Evolutionary conservation across 2,329 filamentous ascomycete species (phyloP).

Genomic region (Capronia epimyces): DNA sequence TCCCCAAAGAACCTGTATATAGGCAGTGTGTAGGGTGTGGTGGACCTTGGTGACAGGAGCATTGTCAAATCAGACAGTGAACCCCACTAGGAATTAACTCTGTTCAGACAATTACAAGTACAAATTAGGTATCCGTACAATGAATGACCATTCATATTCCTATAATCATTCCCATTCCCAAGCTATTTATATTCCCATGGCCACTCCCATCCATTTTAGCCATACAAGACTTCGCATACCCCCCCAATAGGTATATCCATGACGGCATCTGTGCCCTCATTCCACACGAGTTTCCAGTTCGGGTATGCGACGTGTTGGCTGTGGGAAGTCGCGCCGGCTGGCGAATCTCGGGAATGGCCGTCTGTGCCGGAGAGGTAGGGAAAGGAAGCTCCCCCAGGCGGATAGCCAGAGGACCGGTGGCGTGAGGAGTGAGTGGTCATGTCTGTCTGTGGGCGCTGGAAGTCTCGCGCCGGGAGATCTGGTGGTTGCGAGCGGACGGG

Average conservation of each 20-base stretch:
- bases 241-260: constrained; percentile 95
- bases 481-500: background rate
- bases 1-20: too few relatives aligned
- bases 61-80: too few relatives aligned
- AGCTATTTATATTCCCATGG: too few relatives aligned
- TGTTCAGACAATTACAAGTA: too few relatives aligned
- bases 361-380: constrained; percentile 7
- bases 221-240: constrained; percentile 91
- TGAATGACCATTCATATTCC: too few relatives aligned
- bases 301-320: constrained; percentile 29
- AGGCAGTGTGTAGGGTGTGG: too few relatives aligned
- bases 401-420: background rate
- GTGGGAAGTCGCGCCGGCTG: background rate
- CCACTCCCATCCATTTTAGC: too few relatives aligned
- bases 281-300: constrained; percentile 82
- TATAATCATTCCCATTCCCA: too few relatives aligned
- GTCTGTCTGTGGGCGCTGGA: background rate
- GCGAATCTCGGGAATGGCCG: background rate
- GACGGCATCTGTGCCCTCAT: constrained; percentile 87
- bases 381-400: background rate
- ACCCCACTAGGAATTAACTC: too few relatives aligned
- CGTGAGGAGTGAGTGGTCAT: background rate
- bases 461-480: constrained; percentile 8
- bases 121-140: too few relatives aligned
- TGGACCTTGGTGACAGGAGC: too few relatives aligned